Conservation (phyloP, 2,329 filamentous ascomycete species). For the Exophiala bonariae region DNA sequence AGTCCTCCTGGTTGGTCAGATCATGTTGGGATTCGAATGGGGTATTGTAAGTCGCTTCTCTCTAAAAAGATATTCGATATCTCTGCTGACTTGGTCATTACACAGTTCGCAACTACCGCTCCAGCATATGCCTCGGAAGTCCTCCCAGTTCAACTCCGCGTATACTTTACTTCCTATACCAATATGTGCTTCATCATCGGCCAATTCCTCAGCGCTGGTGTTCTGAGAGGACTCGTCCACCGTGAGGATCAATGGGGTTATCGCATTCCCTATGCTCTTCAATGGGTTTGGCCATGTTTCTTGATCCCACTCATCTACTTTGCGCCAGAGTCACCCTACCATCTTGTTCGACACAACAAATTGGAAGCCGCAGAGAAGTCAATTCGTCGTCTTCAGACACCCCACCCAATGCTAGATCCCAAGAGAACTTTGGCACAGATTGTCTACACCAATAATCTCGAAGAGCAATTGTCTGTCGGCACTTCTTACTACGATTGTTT, state of each 20-base stretch:
- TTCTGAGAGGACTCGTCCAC: conserved; percentile 19
- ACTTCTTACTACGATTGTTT: conserved; percentile 77
- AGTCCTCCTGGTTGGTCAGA: conserved; percentile 48
- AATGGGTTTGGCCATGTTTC: conserved; percentile 26
- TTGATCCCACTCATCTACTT: conserved; percentile 17
- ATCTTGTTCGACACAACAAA: conserved; percentile 17
- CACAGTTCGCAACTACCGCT: conserved; percentile 34
- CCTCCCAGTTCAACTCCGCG: conserved; percentile 58
- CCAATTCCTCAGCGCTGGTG: conserved; percentile 50
- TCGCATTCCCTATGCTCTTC: conserved; percentile 25
- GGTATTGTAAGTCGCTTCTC: conserved; percentile 35
- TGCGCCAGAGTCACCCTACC: conserved; percentile 23
- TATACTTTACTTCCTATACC: conserved; percentile 58
- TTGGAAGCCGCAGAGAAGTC: conserved; percentile 22
- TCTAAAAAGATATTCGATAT: conserved; percentile 38
- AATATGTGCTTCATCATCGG: conserved; percentile 65
- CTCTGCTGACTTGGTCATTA: conserved; percentile 17
- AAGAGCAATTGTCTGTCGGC: conserved; percentile 9
- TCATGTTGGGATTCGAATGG: conserved; percentile 44
- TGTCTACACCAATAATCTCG: conserved; percentile 36
- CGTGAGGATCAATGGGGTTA: conserved; percentile 13
- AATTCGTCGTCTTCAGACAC: conserved; percentile 16
- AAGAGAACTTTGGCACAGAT: conserved; percentile 36
- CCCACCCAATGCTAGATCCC: conserved; percentile 6
- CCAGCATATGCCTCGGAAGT: conserved; percentile 69